These are phyloP conservation scores for Candida alai DNA, from an alignment of 805 yeast genomes.

Conservation along the genomic window DNA sequence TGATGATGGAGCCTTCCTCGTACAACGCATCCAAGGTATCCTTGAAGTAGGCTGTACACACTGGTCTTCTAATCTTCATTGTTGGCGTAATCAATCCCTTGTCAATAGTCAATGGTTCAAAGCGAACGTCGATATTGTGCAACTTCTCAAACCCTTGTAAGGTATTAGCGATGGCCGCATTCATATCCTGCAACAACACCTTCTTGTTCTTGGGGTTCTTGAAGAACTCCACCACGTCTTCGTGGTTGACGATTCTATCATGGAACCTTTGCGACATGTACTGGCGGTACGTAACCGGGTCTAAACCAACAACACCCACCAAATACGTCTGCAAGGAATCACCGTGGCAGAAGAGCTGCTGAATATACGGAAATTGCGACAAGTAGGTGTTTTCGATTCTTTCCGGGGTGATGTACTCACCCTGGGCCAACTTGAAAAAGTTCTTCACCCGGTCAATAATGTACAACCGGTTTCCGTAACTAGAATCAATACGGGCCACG, in stretches of 20 bases:
- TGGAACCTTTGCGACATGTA: conserved; percentile 16
- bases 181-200: conserved; percentile 20
- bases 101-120: conserved; percentile 39
- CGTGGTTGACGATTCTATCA: conserved; percentile 10
- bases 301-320: conserved; percentile 28
- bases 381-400: conserved; percentile 32
- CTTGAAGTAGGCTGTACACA: conserved; percentile 27
- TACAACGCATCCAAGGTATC: conserved; percentile 27
- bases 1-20: conserved; percentile 31
- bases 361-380: conserved; percentile 24
- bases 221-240: conserved; percentile 19
- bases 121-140: conserved; percentile 31
- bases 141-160: conserved; percentile 38
- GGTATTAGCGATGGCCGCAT: conserved; percentile 16
- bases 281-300: conserved; percentile 15
- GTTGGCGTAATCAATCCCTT: conserved; percentile 40
- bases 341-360: conserved; percentile 33
- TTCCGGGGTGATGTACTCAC: conserved; percentile 43
- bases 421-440: conserved; percentile 43
- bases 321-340: conserved; percentile 25
- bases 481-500: conserved; percentile 23
- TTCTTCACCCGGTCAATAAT: conserved; percentile 51
- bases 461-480: conserved; percentile 26
- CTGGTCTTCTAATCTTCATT: conserved; percentile 40
- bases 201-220: conserved; percentile 20